Evolutionary conservation across 352 stramenopile species (phyloP), one percentile per base, ranked within the genome.

Genomic region (Phytophthora cryptogea): DNA sequence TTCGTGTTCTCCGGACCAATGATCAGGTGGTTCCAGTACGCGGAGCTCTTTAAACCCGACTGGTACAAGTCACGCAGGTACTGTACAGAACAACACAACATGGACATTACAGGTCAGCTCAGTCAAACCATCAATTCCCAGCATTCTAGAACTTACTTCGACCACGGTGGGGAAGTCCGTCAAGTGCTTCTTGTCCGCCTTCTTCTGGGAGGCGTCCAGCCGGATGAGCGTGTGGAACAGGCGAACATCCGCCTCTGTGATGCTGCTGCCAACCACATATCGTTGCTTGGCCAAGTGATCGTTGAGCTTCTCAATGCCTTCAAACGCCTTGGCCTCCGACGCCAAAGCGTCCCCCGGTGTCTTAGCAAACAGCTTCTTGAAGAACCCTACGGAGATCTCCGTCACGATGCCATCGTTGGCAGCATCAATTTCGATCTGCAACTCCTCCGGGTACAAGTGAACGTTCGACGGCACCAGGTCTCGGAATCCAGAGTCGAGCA

Each of bases 21-120:
- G 66, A 93, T 92, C 62, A 97, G 90, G 69, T 97, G 88, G 17
- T 89, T 55, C 78, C 96, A 95, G 60, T 95, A 68, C 5, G 96
- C 72, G 7, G 81, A 80, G 14, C 70, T 64, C 32, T 77, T 33
- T 11, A 97, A 66, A 4, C 63, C 85, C 8, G 76, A 83, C 57
- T 97, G 85, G 65, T 97, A 97, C 37, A 97, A 70, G 33, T 79
- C 70, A 4, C 59, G 62, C 14, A 76, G 26, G 44, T 80, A 80
- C 70, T 72, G 36, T 4, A 23, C 20, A 23, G 20, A 23, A 48
- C 10, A 52, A 8, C 32, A 47, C 27, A 58, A 48, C 54, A 54
- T 37, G 20, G 8, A 54, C 8, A 35, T 28, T 32, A 46, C 16
- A 30, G 20, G n/a, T 46, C 11, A 63, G 17, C 43, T 23, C 20